phyloP scores from a whole-genome alignment of 495 filamentous ascomycete species.

The Aspergillus hancockii region DNA sequence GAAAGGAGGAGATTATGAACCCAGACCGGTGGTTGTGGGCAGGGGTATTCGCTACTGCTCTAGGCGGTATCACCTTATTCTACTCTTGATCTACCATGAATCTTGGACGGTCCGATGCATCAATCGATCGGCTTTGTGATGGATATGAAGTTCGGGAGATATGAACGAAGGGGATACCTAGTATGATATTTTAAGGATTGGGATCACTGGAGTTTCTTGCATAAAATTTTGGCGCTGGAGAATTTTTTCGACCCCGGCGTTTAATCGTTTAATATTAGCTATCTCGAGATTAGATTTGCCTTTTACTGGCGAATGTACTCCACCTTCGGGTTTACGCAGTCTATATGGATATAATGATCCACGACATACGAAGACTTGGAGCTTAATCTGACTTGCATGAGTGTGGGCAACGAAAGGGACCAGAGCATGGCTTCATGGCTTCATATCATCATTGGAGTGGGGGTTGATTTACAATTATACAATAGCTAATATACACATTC shows the following conservation, averaged over 20 bases:
- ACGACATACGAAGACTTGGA: not conserved
- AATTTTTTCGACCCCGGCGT: not conserved
- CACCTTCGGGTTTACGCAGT: not conserved
- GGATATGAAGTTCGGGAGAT: slow-evolving; percentile 7
- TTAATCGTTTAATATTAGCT: not conserved
- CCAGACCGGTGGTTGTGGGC: slow-evolving; percentile 70
- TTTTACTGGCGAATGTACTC: not conserved
- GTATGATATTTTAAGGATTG: not conserved
- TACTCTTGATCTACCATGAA: slow-evolving; percentile 27
- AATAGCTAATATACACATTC: slow-evolving; percentile 20
- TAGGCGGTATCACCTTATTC: slow-evolving; percentile 50
- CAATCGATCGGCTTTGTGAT: not conserved
- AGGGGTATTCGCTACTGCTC: slow-evolving; percentile 64
- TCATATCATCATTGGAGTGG: not conserved
- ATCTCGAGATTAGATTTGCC: not conserved
- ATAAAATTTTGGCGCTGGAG: slow-evolving; percentile 12
- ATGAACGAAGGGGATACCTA: not conserved
- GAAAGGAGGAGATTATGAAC: slow-evolving; percentile 49
- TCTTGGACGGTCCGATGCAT: not conserved
- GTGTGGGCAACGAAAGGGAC: not conserved
- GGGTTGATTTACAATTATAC: slow-evolving; percentile 24
- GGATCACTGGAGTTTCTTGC: not conserved
- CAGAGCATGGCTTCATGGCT: not conserved
- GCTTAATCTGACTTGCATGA: not conserved
- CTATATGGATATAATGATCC: not conserved